Percentiles rank a stretch among this genome's conserved stretches.
Conservation (phyloP, 179 eudicot species). For the Heliamphora pulchella region DNA sequence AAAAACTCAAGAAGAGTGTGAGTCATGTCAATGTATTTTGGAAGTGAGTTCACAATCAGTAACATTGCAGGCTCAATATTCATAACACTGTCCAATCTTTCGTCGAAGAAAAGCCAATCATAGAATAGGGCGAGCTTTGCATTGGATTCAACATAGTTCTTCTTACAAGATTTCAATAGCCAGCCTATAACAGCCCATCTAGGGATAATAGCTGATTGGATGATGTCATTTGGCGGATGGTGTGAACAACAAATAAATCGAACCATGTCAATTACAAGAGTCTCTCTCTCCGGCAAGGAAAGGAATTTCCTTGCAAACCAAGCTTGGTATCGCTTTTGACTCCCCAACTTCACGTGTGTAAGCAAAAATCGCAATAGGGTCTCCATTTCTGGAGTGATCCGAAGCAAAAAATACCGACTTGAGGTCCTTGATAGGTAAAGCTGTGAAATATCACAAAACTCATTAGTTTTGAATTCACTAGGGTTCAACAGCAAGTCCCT, state of each 20-base stretch:
- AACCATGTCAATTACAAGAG: constrained; percentile 60
- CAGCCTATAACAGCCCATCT: constrained; percentile 97
- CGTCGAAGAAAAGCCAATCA: constrained; percentile 92
- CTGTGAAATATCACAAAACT: constrained; percentile 45
- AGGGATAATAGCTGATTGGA: constrained; percentile 58
- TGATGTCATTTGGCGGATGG: constrained; percentile 69
- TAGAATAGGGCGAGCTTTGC: constrained; percentile 70
- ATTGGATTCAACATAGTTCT: constrained; percentile 42
- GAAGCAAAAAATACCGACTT: constrained; percentile 54
- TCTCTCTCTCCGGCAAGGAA: constrained; percentile 44
- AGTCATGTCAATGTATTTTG: constrained; percentile 59
- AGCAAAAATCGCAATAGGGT: constrained; percentile 66
- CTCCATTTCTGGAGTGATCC: constrained; percentile 84
- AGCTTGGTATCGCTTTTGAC: constrained; percentile 60
- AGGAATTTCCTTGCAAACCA: constrained; percentile 82
- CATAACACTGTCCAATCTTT: constrained; percentile 59
- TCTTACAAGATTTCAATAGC: constrained; percentile 53
- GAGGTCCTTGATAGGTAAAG: constrained; percentile 57
- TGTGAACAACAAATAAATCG: constrained; percentile 76
- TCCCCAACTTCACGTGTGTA: constrained; percentile 64
- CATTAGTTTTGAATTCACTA: constrained; percentile 34
- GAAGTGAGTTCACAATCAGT: constrained; percentile 66
- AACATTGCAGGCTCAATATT: constrained; percentile 81
- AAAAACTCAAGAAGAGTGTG: constrained; percentile 66
- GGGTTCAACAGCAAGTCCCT: constrained; percentile 60